These are phyloP conservation scores for Stagonosporopsis vannaccii DNA, from an alignment of 2,329 filamentous ascomycete species.

Conservation along the genomic window DNA sequence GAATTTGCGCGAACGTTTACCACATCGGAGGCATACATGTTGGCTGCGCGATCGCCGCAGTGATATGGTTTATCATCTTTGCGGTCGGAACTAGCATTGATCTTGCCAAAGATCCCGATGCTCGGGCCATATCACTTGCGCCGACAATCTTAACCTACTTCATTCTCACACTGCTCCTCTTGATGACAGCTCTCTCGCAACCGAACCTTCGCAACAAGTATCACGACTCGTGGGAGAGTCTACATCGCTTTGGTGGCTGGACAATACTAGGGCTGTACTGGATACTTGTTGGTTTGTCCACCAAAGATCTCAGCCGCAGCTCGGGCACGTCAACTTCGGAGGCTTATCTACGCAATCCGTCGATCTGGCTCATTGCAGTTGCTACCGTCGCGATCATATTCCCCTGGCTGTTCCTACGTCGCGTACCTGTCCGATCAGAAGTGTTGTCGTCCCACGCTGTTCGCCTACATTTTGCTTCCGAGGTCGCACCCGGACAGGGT, in stretches of 20 bases:
- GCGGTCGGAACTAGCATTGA: constrained; percentile 46
- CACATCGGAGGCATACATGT: constrained; percentile 50
- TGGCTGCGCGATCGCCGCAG: constrained; percentile 45
- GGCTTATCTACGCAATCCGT: constrained; percentile 36
- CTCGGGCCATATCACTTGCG: constrained; percentile 31
- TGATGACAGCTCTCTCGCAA: constrained; percentile 41
- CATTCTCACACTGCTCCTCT: constrained; percentile 38
- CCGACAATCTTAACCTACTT: constrained; percentile 43
- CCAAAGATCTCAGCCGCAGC: constrained; percentile 33
- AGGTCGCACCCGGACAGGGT: constrained; percentile 41
- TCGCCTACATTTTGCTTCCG: constrained; percentile 63
- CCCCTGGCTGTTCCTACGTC: constrained; percentile 77
- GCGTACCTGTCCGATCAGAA: constrained; percentile 71
- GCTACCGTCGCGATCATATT: constrained; percentile 73
- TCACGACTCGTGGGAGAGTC: constrained; percentile 47
- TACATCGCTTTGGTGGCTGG: constrained; percentile 51
- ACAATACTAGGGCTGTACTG: constrained; percentile 47
- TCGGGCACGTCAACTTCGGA: constrained; percentile 43
- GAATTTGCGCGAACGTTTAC: constrained; percentile 45
- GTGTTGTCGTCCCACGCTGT: constrained; percentile 76
- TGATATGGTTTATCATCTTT: constrained; percentile 56
- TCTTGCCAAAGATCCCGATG: constrained; percentile 31
- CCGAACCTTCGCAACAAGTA: constrained; percentile 42
- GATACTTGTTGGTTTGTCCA: constrained; percentile 38
- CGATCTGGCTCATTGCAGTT: constrained; percentile 74